phyloP scores from a whole-genome alignment of 1,284 basidiomycete species.

The Austroboletus olivaceoglutinosus region DNA sequence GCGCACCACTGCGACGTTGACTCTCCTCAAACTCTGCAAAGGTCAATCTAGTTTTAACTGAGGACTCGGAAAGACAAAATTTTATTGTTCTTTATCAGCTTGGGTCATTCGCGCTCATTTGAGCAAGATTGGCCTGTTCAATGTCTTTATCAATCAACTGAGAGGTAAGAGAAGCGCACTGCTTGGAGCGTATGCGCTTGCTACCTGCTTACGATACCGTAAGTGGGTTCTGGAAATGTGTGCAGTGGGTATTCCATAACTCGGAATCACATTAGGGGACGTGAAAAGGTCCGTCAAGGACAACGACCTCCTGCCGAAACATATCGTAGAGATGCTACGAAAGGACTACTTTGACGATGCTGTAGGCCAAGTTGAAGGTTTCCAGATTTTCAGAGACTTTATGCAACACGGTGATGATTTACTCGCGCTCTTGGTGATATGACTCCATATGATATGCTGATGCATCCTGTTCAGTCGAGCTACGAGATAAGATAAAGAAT shows the following conservation, averaged over 20 bases:
- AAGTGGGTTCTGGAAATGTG: no score
- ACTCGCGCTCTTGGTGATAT: not conserved
- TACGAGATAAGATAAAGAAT: constrained; percentile 13
- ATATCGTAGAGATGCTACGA: constrained; percentile 22
- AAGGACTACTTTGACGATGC: constrained; percentile 30
- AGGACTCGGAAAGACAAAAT: no score
- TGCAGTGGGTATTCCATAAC: not conserved
- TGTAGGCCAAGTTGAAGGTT: constrained; percentile 26
- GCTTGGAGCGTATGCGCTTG: constrained; percentile 14
- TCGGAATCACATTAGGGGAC: constrained; percentile 11
- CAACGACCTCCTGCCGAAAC: constrained; percentile 9
- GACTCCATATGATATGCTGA: constrained; percentile 1
- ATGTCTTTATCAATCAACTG: constrained; percentile 10
- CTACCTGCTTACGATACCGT: constrained; percentile 12
- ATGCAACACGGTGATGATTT: constrained; percentile 20
- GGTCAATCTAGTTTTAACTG: not conserved
- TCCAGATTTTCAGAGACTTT: constrained; percentile 26
- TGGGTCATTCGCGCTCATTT: constrained; percentile 3
- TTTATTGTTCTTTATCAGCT: constrained; percentile 5
- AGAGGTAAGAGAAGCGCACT: constrained; percentile 5
- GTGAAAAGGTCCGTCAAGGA: constrained; percentile 13
- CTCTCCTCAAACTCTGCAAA: constrained; percentile 16
- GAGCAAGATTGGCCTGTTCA: not conserved
- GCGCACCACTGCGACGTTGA: constrained; percentile 22
- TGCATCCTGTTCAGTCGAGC: constrained; percentile 8